A percentile compares a stretch with the other conserved stretches of the same genome.
Conservation (phyloP, 1,139 yeast genomes). For the Saccharomyces hybrid region DNA sequence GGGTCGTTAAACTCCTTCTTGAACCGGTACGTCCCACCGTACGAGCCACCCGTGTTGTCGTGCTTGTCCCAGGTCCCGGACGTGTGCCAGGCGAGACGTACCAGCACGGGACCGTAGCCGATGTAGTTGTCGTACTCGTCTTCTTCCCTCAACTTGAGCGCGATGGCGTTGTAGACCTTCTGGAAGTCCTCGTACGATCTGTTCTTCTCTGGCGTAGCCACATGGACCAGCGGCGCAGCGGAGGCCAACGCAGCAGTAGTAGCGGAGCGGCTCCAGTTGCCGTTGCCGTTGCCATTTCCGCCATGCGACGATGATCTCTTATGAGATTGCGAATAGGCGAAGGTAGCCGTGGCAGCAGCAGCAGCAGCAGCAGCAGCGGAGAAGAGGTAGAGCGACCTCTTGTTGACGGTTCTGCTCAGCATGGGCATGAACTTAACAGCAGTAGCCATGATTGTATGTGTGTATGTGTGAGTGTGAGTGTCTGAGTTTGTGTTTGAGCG, state of each 20-base stretch:
- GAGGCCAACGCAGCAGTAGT: background rate
- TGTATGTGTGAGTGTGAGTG: background rate
- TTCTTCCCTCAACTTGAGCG: conserved; percentile 61
- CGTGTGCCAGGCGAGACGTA: conserved; percentile 71
- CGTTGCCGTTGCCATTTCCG: conserved; percentile 3
- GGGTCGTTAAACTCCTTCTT: conserved; percentile 59
- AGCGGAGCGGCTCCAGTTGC: background rate
- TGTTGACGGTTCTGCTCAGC: conserved; percentile 11
- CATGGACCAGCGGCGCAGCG: conserved; percentile 8
- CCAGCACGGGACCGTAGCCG: conserved; percentile 61
- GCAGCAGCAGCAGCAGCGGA: conserved; percentile 20
- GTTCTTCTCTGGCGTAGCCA: conserved; percentile 20
- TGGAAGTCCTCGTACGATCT: conserved; percentile 50
- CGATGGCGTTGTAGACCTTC: conserved; percentile 72
- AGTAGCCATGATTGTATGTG: conserved; percentile 2
- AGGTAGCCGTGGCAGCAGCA: conserved; percentile 11
- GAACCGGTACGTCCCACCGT: conserved; percentile 76
- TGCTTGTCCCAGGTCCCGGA: conserved; percentile 61
- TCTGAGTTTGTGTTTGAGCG: too few species aligned
- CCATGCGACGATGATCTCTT: background rate
- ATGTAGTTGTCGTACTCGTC: conserved; percentile 70
- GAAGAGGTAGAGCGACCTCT: conserved; percentile 12
- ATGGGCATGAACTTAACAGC: conserved; percentile 1
- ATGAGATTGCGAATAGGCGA: conserved; percentile 1
- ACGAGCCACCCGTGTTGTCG: conserved; percentile 68